Conservation (phyloP, 176 grass and related monocot genomes). For the Tillandsia leiboldiana region DNA sequence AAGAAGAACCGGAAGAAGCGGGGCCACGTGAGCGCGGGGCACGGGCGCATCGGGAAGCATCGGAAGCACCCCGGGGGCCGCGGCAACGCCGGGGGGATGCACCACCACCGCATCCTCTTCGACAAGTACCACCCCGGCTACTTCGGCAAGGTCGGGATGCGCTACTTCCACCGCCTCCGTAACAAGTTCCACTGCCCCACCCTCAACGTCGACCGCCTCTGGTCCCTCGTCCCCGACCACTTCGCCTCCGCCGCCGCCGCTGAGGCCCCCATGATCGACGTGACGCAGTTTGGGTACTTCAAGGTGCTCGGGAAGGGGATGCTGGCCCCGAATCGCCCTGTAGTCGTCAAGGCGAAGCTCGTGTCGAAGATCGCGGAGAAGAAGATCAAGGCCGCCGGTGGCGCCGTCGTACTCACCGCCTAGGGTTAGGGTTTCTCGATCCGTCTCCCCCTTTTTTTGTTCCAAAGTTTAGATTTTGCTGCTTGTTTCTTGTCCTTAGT, state of each 20-base stretch:
- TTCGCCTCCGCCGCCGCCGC: background rate
- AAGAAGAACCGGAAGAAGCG: constrained; percentile 7
- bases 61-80: background rate
- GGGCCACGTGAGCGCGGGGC: constrained; percentile 2
- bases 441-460: no score
- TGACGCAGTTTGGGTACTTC: constrained; percentile 8
- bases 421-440: background rate
- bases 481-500: no score
- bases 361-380: no score
- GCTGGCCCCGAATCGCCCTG: no score
- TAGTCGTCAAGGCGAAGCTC: no score
- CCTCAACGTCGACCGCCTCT: constrained; percentile 6
- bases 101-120: constrained; percentile 16
- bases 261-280: constrained; percentile 1
- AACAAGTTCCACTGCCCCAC: constrained; percentile 13
- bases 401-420: background rate
- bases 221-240: background rate
- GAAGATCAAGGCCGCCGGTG: background rate
- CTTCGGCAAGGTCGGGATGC: constrained; percentile 11
- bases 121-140: constrained; percentile 13
- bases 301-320: no score
- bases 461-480: no score
- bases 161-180: constrained; percentile 11
- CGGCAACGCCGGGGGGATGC: constrained; percentile 12
- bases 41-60: no score